Evolutionary conservation across 257 asterid species (phyloP).

Genomic region (Solanum lycopersicoides): DNA sequence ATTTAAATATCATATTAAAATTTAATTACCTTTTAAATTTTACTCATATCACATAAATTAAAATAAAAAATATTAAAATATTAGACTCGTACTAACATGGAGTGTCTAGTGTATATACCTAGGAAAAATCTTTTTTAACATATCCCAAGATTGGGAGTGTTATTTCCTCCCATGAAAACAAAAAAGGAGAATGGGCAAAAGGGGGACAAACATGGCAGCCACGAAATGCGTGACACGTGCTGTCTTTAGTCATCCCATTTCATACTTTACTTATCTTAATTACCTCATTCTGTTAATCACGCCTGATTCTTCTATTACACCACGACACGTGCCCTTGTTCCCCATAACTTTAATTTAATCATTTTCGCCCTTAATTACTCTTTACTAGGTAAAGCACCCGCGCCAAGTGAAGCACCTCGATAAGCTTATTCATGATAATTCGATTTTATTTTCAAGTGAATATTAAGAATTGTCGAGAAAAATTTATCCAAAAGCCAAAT

Average conservation of each 20-base stretch:
- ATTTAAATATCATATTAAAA: no score
- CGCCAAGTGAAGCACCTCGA: no score
- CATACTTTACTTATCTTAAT: neutral
- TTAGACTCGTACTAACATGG: no score
- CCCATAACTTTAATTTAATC: neutral
- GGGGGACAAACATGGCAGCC: neutral
- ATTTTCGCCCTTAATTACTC: neutral
- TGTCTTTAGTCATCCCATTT: neutral
- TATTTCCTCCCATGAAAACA: neutral
- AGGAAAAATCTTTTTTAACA: neutral
- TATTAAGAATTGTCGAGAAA: no score
- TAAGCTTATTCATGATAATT: no score
- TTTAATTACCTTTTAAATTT: no score
- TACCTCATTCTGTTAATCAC: neutral
- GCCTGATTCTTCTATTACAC: constrained; percentile 20
- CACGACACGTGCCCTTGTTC: constrained; percentile 41
- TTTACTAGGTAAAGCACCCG: no score
- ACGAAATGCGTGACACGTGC: neutral
- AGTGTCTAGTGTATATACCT: no score
- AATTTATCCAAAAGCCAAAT: no score
- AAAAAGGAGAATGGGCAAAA: neutral
- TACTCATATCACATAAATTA: no score
- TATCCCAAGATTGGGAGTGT: neutral
- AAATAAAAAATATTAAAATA: no score
- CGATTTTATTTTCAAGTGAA: no score